phyloP scores from a whole-genome alignment of 345 rosid species.

The Carallia brachiata region DNA sequence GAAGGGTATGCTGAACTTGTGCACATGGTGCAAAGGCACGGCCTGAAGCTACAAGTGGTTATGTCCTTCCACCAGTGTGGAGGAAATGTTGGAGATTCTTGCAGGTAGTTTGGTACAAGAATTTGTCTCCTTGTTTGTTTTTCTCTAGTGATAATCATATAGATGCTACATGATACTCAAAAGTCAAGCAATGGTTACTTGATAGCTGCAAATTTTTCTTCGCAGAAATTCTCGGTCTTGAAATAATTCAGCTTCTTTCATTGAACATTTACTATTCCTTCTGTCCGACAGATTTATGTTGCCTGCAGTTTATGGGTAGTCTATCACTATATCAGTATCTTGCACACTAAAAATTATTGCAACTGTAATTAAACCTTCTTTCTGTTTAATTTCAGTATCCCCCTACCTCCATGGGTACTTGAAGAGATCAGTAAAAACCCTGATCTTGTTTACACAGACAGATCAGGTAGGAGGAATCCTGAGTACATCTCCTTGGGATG shows the following conservation, averaged over 20 bases:
- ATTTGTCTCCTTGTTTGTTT: not conserved
- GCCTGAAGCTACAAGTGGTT: slow-evolving; percentile 83
- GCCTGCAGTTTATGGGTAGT: not conserved
- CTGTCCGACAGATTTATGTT: not conserved
- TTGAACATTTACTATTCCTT: not conserved
- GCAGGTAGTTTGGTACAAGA: slow-evolving; percentile 55
- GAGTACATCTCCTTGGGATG: slow-evolving; percentile 94
- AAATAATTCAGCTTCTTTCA: not conserved
- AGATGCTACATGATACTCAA: not conserved
- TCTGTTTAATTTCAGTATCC: slow-evolving; percentile 53
- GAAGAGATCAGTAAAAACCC: slow-evolving; percentile 88
- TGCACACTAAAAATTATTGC: not conserved
- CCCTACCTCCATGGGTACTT: slow-evolving; percentile 95
- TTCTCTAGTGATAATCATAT: not conserved
- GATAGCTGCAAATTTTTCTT: no score
- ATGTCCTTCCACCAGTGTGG: slow-evolving; percentile 99
- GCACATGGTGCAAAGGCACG: slow-evolving; percentile 78
- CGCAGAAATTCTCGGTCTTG: not conserved
- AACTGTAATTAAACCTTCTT: slow-evolving; percentile 14
- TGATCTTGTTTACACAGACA: slow-evolving; percentile 91
- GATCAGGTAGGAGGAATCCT: slow-evolving; percentile 83
- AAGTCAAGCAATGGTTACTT: not conserved
- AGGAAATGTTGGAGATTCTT: slow-evolving; percentile 97
- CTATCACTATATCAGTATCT: not conserved
- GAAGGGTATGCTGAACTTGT: slow-evolving; percentile 91